Conservation (phyloP, 176 grass and related monocot species). For the Thalia dealbata region DNA sequence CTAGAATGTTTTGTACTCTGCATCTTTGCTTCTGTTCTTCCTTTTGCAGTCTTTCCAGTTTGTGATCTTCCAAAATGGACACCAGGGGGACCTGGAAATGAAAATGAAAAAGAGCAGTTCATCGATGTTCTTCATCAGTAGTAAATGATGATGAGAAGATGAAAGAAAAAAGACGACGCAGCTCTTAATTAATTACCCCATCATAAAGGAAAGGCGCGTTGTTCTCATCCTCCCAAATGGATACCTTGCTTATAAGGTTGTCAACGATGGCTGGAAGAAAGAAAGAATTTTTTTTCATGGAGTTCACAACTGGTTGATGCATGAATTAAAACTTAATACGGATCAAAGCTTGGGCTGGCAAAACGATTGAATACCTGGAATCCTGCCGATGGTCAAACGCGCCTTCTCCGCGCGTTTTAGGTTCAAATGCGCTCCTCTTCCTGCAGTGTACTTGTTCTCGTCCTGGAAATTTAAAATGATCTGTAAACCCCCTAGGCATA, state of each 20-base stretch:
- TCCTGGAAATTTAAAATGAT: too few relatives aligned
- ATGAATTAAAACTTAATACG: background rate
- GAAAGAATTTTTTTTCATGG: conserved; percentile 11
- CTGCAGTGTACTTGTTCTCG: conserved; percentile 68
- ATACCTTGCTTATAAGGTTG: conserved; percentile 69
- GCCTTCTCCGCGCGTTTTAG: conserved; percentile 93
- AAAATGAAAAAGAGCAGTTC: conserved; percentile 8
- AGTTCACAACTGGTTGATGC: background rate
- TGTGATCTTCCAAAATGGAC: conserved; percentile 89
- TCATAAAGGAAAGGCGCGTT: conserved; percentile 79
- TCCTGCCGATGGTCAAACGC: conserved; percentile 57
- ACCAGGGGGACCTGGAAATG: conserved; percentile 61
- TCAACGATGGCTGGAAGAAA: conserved; percentile 60
- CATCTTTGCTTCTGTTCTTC: conserved; percentile 64
- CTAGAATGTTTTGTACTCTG: conserved; percentile 47
- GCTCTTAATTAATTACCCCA: conserved; percentile 69
- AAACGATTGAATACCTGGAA: conserved; percentile 46
- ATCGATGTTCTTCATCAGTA: conserved; percentile 1
- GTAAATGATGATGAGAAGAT: background rate
- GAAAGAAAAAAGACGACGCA: conserved; percentile 13
- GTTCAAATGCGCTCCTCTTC: conserved; percentile 82
- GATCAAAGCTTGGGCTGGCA: too few relatives aligned
- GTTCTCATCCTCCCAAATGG: conserved; percentile 68
- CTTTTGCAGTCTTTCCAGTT: conserved; percentile 64
- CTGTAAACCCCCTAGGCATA: too few relatives aligned